Evolutionary conservation across 1,284 basidiomycete species (phyloP), one percentile per base, ranked within the genome.

Genomic region (Thelephora terrestris): DNA sequence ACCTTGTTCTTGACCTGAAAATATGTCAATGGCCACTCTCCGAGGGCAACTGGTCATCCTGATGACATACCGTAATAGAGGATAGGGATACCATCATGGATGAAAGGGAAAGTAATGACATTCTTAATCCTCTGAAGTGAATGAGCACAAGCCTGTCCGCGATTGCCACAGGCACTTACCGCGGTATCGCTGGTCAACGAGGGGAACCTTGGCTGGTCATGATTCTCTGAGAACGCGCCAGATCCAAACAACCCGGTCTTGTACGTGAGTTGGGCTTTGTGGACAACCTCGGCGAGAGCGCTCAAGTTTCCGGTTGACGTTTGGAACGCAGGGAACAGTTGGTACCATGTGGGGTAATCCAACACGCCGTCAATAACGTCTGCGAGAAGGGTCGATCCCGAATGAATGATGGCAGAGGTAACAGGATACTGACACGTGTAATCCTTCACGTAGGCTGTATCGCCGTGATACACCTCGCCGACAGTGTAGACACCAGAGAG

Each of bases 191-290:
- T 21, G 70, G 75, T 60, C 71, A 78, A 29, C 70, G 57, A 64
- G 80, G 76, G 71, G 79, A 84, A 90, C 43, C 88, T 75, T 3
- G 86, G 79, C 17, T 86, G 54, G 60, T 91, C 87, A 56, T 91
- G 87, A 64, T 91, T 91, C 64, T 91, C 88, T 27, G 91, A 64
- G 65, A 92, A 91, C 57, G 88, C 89, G 2, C 85, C 87, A 23
- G 50, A 50, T 48, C 51, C 51, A 47, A 59, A 58, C 42, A 57
- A 55, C 17, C 65, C 63, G 43, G 58, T 63, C 48, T 71, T 70
- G 60, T 79, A 83, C 45, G 74, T 68, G 24, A 64, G 55, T 57
- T 79, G 75, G 3, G 75, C 72, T 39, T 74, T 64, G 38, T 67
- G 56, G 37, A 86, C 73, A 29, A 75, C 69, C 20, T 75, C 65